A percentile compares a stretch with the other conserved stretches of the same genome.
Evolutionary conservation across 345 rosid species (phyloP).

Genomic region (Bruguiera sexangula): DNA sequence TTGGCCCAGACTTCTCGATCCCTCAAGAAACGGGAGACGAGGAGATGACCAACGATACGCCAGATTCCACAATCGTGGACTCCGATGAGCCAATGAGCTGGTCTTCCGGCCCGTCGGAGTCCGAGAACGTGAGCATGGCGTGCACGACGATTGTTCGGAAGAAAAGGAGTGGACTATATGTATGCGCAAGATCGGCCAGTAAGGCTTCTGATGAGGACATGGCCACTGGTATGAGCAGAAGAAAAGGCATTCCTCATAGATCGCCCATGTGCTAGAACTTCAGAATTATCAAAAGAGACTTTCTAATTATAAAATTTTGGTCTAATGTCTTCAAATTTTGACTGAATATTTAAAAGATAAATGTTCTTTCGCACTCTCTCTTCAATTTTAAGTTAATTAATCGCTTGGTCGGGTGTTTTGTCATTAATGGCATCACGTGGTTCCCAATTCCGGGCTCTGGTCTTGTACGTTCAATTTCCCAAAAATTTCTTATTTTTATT

Average conservation of each 20-base stretch:
- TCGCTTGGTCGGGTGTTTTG: constrained; percentile 64
- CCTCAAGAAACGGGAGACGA: constrained; percentile 82
- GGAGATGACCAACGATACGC: constrained; percentile 51
- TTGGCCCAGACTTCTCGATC: constrained; percentile 81
- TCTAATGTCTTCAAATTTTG: constrained; percentile 18
- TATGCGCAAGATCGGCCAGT: constrained; percentile 52
- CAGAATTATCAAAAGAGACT: neutral
- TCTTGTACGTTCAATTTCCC: constrained; percentile 28
- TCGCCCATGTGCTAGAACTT: constrained; percentile 70
- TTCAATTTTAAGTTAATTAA: constrained; percentile 31
- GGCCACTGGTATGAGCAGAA: constrained; percentile 64
- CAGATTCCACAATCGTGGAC: constrained; percentile 66
- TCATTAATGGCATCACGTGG: constrained; percentile 86
- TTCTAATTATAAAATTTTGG: neutral
- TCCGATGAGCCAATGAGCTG: constrained; percentile 74
- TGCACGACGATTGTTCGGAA: constrained; percentile 53
- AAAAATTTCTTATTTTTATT: constrained; percentile 11
- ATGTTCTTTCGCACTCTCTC: constrained; percentile 15
- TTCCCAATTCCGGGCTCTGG: constrained; percentile 56
- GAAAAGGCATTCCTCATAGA: constrained; percentile 94
- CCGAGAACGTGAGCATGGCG: constrained; percentile 36
- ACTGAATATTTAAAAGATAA: constrained; percentile 17
- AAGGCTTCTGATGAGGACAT: constrained; percentile 55
- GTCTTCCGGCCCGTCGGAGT: constrained; percentile 64
- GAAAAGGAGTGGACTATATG: constrained; percentile 65